Base-by-base conservation (phyloP, 2,329 filamentous ascomycete genomes). In the Geosmithia morbida region DNA sequence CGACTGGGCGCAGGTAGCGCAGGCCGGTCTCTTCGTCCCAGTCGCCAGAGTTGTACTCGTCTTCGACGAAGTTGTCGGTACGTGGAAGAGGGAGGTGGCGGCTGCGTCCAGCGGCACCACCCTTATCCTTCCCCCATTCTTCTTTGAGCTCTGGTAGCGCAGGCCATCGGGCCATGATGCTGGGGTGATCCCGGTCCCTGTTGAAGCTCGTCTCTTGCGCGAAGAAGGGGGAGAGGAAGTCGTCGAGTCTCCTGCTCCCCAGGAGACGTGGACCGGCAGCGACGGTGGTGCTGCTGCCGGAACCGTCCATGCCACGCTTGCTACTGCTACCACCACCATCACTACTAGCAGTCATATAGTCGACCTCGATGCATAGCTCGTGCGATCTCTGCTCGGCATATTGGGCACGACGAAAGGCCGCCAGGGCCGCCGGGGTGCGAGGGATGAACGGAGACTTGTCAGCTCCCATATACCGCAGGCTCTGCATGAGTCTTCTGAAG, bases 361-460 rank as follows among this genome's bases (percentile, higher is more conserved):
- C 48, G 14, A 64, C 51, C 40, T 58, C 48, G 17, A 51, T 47
- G n/a, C 48, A 45, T n/a, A 64, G 51, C 49, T 52, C 55, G 19
- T 49, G 51, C 44, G 47, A 55, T 42, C 55, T 53, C 0, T 49
- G 49, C 45, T 65, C 60, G 5, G 59, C 56, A 1, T 59, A 44
- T n/a, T 54, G 22, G 22, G 8, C 51, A 4, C 57, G 56, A 22
- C 55, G 61, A 45, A 66, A 57, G 11, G 59, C 56, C 11, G 62
- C 56, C 39, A 66, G 54, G 29, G 66, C 60, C 2, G 56, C 54
- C 2, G 63, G 59, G 10, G 30, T 63, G 42, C 59, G 56, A 10
- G 66, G 66, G 6, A 66, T 49, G 44, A 61, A 64, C 1, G 65
- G 64, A 1, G 66, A 68, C 13, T 59, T 58, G 43, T 59, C 57